phyloP scores from a whole-genome alignment of 2,329 filamentous ascomycete genomes.

The Calonectria pseudoturangicola region DNA sequence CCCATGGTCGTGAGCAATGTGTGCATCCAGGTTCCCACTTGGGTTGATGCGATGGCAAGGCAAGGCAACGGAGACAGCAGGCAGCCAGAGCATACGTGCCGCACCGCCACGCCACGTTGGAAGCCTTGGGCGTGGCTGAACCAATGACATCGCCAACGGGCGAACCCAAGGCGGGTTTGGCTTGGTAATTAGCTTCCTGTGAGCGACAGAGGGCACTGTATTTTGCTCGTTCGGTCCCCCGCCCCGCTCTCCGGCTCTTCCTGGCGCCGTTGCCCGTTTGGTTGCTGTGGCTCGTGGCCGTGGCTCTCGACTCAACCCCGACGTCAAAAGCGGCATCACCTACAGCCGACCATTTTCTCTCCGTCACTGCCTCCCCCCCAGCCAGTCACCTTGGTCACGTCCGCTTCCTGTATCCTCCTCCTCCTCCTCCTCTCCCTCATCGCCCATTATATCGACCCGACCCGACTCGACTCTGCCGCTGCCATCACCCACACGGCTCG shows the following conservation, averaged over 20 bases:
- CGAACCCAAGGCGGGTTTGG: slow-evolving; percentile 30
- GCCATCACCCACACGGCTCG: slow-evolving; percentile 26
- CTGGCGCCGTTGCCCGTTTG: slow-evolving; percentile 31
- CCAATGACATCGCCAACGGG: slow-evolving; percentile 26
- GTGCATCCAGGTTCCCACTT: slow-evolving; percentile 21
- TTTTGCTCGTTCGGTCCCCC: slow-evolving; percentile 19
- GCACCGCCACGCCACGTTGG: slow-evolving; percentile 34
- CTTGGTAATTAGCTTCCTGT: slow-evolving; percentile 40
- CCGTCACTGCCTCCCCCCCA: slow-evolving; percentile 50
- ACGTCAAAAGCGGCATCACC: slow-evolving; percentile 42
- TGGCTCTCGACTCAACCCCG: slow-evolving; percentile 22
- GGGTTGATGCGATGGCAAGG: slow-evolving; percentile 23
- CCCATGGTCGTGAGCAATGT: neutral
- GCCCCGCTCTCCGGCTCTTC: slow-evolving; percentile 27
- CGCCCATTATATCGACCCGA: slow-evolving; percentile 25
- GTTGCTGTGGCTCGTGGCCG: slow-evolving; percentile 29
- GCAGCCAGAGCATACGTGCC: slow-evolving; percentile 33
- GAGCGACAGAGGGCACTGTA: slow-evolving; percentile 24
- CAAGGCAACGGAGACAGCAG: slow-evolving; percentile 12
- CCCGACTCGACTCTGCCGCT: slow-evolving; percentile 23
- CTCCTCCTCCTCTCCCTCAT: slow-evolving; percentile 29
- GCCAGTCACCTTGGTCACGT: slow-evolving; percentile 47
- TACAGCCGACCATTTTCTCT: slow-evolving; percentile 35
- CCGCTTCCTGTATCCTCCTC: slow-evolving; percentile 32
- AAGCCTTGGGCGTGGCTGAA: slow-evolving; percentile 36